Conservation (phyloP, 352 stramenopile species). For the Vaucheria bursata region DNA sequence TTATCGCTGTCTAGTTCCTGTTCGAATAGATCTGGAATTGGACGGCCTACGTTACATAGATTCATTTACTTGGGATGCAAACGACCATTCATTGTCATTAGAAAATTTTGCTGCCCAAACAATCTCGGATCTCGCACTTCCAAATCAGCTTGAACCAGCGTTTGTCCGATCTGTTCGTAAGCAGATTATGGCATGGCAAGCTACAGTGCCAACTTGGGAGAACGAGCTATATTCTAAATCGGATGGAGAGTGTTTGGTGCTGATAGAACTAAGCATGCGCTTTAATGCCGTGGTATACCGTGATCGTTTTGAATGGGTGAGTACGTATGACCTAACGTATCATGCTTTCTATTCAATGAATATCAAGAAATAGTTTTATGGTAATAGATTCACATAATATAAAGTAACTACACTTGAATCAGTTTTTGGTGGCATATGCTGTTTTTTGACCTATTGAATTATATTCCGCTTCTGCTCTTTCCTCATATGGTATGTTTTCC, state of each 20-base stretch:
- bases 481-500: too few relatives aligned
- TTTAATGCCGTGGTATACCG: background rate
- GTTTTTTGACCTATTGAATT: too few relatives aligned
- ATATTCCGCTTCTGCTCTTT: too few relatives aligned
- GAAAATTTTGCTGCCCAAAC: background rate
- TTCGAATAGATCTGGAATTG: background rate
- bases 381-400: too few relatives aligned
- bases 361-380: too few relatives aligned
- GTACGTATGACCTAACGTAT: too few relatives aligned
- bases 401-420: too few relatives aligned
- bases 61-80: background rate
- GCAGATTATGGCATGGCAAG: background rate
- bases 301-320: constrained; percentile 4
- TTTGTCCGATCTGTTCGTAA: background rate
- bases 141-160: background rate
- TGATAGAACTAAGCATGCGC: background rate
- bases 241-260: background rate
- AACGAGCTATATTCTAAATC: background rate
- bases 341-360: too few relatives aligned
- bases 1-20: background rate
- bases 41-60: constrained; percentile 9
- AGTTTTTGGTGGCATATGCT: too few relatives aligned
- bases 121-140: background rate
- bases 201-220: background rate
- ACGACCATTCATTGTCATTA: background rate